These are phyloP conservation scores for Mariannaea sp. DNA, from an alignment of 2,329 filamentous ascomycete genomes.

Conservation along the genomic window DNA sequence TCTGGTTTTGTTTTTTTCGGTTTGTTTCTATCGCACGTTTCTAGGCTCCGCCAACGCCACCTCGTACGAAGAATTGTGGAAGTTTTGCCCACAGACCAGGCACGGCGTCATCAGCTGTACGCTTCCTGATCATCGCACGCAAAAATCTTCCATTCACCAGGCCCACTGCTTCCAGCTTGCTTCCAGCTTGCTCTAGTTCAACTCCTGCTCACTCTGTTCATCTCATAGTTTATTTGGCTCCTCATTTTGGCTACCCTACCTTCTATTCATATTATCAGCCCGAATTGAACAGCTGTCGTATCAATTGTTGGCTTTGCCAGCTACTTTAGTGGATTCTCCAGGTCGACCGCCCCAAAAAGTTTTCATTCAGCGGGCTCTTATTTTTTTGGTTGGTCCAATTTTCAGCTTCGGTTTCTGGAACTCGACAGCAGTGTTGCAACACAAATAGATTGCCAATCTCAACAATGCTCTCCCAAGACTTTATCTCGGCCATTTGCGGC, in stretches of 20 bases:
- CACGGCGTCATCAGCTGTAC: conserved; percentile 8
- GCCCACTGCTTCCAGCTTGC: conserved; percentile 4
- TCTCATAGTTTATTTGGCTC: background rate
- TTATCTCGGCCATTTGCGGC: conserved; percentile 63
- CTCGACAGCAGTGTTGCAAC: background rate
- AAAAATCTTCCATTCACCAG: conserved; percentile 10
- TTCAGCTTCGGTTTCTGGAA: background rate
- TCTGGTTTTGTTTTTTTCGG: conserved; percentile 7
- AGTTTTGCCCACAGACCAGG: conserved; percentile 14
- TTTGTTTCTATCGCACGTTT: conserved; percentile 10
- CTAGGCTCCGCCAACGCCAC: conserved; percentile 7
- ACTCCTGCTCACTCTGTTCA: conserved; percentile 1
- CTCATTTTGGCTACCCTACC: conserved; percentile 5
- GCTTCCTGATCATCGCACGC: background rate
- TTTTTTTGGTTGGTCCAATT: too few species aligned
- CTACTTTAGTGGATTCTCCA: background rate
- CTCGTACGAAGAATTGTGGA: conserved; percentile 2
- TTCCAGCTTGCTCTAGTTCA: background rate
- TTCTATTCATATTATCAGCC: background rate
- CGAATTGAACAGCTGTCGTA: background rate
- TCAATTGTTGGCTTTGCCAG: background rate
- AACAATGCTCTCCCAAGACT: conserved; percentile 63
- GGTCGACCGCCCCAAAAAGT: background rate
- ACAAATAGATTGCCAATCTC: conserved; percentile 2
- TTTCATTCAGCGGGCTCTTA: background rate